phyloP scores from a whole-genome alignment of 768 basidiomycete species.

The Leucocoprinus birnbaumii region DNA sequence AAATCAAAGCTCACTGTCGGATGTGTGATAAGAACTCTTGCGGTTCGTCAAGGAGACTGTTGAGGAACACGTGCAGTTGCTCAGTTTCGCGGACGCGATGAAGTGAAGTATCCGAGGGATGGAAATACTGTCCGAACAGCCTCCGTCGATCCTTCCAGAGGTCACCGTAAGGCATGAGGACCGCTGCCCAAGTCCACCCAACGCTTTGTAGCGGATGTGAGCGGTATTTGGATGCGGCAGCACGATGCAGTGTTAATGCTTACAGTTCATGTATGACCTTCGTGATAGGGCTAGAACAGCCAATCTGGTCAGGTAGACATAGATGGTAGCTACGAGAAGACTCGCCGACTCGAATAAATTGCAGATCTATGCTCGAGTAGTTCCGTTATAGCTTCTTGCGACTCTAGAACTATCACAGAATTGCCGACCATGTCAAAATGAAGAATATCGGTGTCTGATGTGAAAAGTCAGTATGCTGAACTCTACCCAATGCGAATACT shows the following conservation, averaged over 20 bases:
- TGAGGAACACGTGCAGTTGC: conserved; percentile 22
- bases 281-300: neutral
- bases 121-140: conserved; percentile 23
- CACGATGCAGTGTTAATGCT: neutral
- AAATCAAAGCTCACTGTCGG: conserved; percentile 20
- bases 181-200: conserved; percentile 18
- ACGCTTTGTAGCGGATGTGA: conserved; percentile 12
- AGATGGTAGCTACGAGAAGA: no score
- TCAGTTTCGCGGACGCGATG: conserved; percentile 19
- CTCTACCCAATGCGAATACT: neutral
- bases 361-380: conserved; percentile 44
- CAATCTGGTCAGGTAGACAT: conserved; percentile 5
- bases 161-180: conserved; percentile 19
- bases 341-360: conserved; percentile 39
- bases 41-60: conserved; percentile 19
- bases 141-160: conserved; percentile 20
- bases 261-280: conserved; percentile 11
- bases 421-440: conserved; percentile 4
- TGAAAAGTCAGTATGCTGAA: neutral
- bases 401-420: conserved; percentile 28
- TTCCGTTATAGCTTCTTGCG: conserved; percentile 28
- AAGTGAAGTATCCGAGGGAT: conserved; percentile 15
- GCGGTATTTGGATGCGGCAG: no score
- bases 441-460: conserved; percentile 6
- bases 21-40: conserved; percentile 21